Evolutionary conservation across 1,284 basidiomycete species (phyloP), one percentile per base, ranked within the genome.

Genomic region (Microbotryum violaceum): DNA sequence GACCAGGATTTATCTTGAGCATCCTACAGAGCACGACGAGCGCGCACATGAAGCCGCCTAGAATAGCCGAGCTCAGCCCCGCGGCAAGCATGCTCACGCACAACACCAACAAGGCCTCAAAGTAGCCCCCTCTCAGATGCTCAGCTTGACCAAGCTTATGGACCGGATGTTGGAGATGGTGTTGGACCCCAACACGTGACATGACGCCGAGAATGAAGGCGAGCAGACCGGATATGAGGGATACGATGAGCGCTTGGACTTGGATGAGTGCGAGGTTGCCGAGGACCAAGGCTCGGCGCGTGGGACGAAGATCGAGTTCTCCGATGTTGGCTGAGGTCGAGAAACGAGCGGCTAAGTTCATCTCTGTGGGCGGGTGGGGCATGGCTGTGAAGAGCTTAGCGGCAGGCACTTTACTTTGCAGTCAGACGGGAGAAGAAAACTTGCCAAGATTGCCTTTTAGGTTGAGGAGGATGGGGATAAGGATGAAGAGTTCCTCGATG

Each of bases 401-500:
- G 21, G 48, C 10, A 21, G 9, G 48, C 48, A n/a, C 10, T 6
- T 14, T n/a, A 23, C 50, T 18, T 9, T n/a, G 47, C 10, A 48
- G 45, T 29, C 10, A 47, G 20, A 29, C 8, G 21, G 10, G 6
- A 16, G 18, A 20, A 25, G 12, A 18, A 25, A 14, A 56, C n/a
- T 21, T 31, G 46, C 25, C 16, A n/a, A 58, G 49, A 71, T 97
- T 97, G 20, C 94, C 94, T 74, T 97, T 97, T 65, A 98, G 83
- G 72, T 97, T 98, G 69, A 94, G 82, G 25, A 97, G 80, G 70
- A 96, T 92, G 14, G 94, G 93, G 9, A 97, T 86, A 61, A 97
- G 88, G 79, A 97, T 93, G 72, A 97, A 93, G 61, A 97, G 85
- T 75, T 98, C 93, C 79, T 97, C 88, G 54, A 94, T 84, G 58